These are phyloP conservation scores for Eucalyptus tenuipes DNA, from an alignment of 345 rosid genomes.

Conservation along the genomic window DNA sequence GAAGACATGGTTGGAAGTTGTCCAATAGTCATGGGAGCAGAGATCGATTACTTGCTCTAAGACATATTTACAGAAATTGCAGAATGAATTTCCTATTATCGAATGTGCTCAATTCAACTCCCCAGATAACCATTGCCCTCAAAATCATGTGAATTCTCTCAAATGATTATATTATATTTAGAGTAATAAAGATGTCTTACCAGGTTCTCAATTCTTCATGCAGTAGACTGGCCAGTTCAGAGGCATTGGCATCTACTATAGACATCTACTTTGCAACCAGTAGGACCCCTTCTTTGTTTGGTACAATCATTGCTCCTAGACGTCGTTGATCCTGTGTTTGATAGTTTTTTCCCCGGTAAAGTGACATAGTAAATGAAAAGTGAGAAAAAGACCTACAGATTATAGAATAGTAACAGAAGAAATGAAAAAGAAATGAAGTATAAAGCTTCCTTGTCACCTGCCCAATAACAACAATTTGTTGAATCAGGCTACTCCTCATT, in stretches of 20 bases:
- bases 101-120: background rate
- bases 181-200: slow-evolving; percentile 40
- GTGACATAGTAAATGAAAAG: background rate
- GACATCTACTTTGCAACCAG: slow-evolving; percentile 34
- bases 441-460: slow-evolving; percentile 32
- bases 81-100: background rate
- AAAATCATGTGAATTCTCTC: background rate
- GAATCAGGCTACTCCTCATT: slow-evolving; percentile 61
- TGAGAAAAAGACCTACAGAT: background rate
- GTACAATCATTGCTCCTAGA: slow-evolving; percentile 68
- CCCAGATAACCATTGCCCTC: background rate
- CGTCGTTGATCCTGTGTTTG: slow-evolving; percentile 82
- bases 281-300: slow-evolving; percentile 68
- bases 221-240: slow-evolving; percentile 29
- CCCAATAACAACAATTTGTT: slow-evolving; percentile 74
- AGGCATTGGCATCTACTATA: slow-evolving; percentile 28
- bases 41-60: background rate
- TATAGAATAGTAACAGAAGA: background rate
- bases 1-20: background rate
- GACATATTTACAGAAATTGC: background rate
- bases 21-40: background rate
- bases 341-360: slow-evolving; percentile 25
- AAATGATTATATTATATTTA: slow-evolving; percentile 35
- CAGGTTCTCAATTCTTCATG: slow-evolving; percentile 50
- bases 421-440: background rate